These are phyloP conservation scores for Sanghuangporus weigelae DNA, from an alignment of 1,284 basidiomycete genomes.

Conservation along the genomic window DNA sequence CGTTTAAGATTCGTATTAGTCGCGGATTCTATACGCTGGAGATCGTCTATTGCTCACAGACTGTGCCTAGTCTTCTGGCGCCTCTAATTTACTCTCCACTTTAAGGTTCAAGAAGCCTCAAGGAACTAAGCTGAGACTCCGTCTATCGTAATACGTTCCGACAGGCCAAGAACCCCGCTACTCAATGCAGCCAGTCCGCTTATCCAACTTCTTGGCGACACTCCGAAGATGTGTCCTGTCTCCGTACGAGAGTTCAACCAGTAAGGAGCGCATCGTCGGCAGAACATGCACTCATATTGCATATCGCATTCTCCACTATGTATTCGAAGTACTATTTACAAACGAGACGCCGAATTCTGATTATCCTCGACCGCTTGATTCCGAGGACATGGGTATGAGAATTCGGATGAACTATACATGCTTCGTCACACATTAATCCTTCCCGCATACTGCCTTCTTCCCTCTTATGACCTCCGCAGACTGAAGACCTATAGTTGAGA, in stretches of 20 bases:
- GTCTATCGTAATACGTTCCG: not conserved
- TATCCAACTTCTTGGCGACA: not conserved
- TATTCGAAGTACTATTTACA: not conserved
- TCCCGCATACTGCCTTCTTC: not conserved
- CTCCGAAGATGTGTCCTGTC: not conserved
- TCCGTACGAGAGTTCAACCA: not conserved
- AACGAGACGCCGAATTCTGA: not conserved
- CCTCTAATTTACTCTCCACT: not conserved
- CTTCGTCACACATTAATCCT: not conserved
- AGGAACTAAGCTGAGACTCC: not conserved
- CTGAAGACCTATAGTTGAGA: not conserved
- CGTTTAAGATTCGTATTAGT: not conserved
- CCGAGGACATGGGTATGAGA: not conserved
- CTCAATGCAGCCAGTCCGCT: not conserved
- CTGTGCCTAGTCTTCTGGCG: not conserved
- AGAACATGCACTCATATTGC: not conserved
- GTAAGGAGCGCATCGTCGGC: not conserved
- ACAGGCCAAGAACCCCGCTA: not conserved
- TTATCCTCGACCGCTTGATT: not conserved
- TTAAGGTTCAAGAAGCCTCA: not conserved
- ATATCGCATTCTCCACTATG: not conserved
- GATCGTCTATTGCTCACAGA: not conserved
- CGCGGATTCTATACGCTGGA: not conserved
- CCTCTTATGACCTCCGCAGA: not conserved
- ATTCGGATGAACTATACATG: constrained; percentile 1